Evolutionary conservation across 306 rosid genomes (phyloP).

Genomic region (Argentina anserina): DNA sequence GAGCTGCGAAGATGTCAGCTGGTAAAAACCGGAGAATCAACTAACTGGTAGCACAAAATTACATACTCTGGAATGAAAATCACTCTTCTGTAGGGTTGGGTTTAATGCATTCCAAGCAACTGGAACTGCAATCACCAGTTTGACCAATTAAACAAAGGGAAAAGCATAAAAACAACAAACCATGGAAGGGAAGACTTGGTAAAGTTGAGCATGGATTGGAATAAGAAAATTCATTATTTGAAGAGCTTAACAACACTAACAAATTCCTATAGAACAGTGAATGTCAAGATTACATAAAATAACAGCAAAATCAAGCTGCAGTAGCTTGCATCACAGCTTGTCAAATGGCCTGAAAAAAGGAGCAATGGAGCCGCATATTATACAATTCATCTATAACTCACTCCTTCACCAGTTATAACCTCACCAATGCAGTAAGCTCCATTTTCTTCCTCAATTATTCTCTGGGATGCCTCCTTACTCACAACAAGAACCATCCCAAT

Average conservation of each 20-base stretch:
- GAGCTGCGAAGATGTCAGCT: too few relatives aligned
- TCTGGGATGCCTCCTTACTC: conserved; percentile 47
- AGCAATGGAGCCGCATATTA: background rate
- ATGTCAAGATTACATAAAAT: background rate
- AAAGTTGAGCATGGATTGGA: background rate
- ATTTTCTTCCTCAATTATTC: conserved; percentile 40
- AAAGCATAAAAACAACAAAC: too few relatives aligned
- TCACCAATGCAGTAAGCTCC: conserved; percentile 64
- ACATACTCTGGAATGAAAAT: too few relatives aligned
- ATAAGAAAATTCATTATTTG: background rate
- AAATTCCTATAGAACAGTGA: background rate
- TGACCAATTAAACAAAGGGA: too few relatives aligned
- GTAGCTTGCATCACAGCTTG: background rate
- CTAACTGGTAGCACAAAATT: too few relatives aligned
- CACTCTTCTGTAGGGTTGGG: too few relatives aligned
- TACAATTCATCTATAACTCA: conserved; percentile 32
- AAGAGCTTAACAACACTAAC: conserved; percentile 1
- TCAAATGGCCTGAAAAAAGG: background rate
- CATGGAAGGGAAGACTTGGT: background rate
- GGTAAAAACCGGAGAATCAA: too few relatives aligned
- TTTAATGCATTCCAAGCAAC: too few relatives aligned
- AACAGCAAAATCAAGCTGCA: background rate
- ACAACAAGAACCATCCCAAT: conserved; percentile 88
- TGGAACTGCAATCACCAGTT: too few relatives aligned
- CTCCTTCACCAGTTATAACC: conserved; percentile 58